Evolutionary conservation across 208 protist genomes (phyloP), one percentile per base, ranked within the genome.

Genomic region (Leishmania martiniquensis): DNA sequence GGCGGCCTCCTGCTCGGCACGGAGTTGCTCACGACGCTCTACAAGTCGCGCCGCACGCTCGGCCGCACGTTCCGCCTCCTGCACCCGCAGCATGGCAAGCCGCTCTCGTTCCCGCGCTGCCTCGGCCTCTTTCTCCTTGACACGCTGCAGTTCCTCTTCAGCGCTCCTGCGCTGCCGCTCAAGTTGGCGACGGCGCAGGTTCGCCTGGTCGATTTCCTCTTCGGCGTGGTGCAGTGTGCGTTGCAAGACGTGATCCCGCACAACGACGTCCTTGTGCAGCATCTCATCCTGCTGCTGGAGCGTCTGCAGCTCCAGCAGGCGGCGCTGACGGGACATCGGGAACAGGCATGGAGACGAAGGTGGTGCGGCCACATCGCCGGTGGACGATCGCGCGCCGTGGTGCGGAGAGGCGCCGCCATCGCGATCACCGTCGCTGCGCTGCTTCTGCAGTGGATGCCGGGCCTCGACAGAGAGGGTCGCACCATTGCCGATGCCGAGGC

Each of bases 241-340:
- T 15, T 79, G 81, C 7, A 91, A 39, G 0, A 81, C 79, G n/a
- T 65, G 77, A 20, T 91, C 82, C 37, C 78, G 78, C 25, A 78
- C 70, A 37, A 47, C 71, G 39, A 34, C 72, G 42, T 87, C 89
- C 2, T 81, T 76, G 34, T 76, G 77, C 13, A 95, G 76, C 54
- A 77, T 78, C 44, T 49, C 60, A 59, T 92, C 80, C 45, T 93
- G 88, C 76, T 92, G 82, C 45, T 86, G 81, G 3, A 95, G 80
- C 20, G 91, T 95, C 77, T 95, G 85, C 51, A 90, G 79, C 85
- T 95, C 91, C 54, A 92, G 74, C 67, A 85, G 74, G 6, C 83
- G 88, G 2, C 86, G 76, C 51, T 83, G 84, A 37, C 78, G 82
- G 0, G 87, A 91, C 66, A 84, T 52, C 52, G 82, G 66, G 13